Evolutionary conservation across 2,329 filamentous ascomycete species (phyloP).

Genomic region (Arthrobotrys musiformis): DNA sequence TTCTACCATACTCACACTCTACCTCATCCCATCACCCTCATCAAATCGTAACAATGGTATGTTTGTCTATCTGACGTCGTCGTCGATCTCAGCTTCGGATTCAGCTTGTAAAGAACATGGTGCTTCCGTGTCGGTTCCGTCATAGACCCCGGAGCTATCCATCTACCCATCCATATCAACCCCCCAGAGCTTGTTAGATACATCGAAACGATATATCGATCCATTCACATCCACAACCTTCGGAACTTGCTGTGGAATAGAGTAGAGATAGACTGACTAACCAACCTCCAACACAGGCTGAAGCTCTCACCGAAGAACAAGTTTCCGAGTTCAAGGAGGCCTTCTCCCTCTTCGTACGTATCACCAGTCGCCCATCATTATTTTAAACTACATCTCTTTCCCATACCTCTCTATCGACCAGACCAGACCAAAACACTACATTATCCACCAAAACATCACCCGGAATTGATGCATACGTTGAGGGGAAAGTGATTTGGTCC

Average conservation of each 20-base stretch:
- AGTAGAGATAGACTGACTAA: neutral
- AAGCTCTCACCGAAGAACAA: slow-evolving; percentile 99
- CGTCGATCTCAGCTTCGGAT: neutral
- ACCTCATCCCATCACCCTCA: neutral
- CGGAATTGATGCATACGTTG: neutral
- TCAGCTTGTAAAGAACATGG: neutral
- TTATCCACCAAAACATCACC: neutral
- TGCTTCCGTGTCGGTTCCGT: slow-evolving; percentile 6
- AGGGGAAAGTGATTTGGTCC: neutral
- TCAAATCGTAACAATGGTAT: slow-evolving; percentile 6
- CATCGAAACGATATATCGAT: too few relatives aligned
- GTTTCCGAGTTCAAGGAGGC: slow-evolving; percentile 99
- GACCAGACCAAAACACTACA: neutral
- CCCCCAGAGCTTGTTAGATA: too few relatives aligned
- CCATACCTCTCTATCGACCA: too few relatives aligned
- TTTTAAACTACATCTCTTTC: neutral
- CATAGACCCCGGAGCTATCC: slow-evolving; percentile 12
- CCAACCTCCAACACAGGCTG: slow-evolving; percentile 73
- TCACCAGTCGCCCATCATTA: neutral
- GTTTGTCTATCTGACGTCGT: neutral
- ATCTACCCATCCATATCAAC: neutral
- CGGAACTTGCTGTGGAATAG: neutral
- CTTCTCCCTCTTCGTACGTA: slow-evolving; percentile 98
- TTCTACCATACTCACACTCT: neutral
- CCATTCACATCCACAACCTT: neutral